These are phyloP conservation scores for Puccinia coronata DNA, from an alignment of 1,284 basidiomycete species.

Conservation along the genomic window DNA sequence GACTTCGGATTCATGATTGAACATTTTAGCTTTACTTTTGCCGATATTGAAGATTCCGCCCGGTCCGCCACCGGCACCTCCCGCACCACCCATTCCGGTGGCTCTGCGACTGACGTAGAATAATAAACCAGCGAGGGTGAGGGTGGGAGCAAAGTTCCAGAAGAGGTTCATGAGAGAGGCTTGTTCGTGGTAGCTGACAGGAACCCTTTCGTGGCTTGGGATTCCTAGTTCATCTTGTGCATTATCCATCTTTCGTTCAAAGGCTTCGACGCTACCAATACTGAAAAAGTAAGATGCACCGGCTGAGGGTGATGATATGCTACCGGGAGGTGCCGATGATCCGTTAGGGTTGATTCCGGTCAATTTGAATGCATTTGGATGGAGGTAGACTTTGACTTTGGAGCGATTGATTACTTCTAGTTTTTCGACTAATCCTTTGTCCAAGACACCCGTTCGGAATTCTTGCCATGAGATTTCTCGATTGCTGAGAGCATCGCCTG, in stretches of 20 bases:
- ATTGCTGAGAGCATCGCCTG: conserved; percentile 62
- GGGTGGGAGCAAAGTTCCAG: conserved; percentile 89
- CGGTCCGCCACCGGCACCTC: conserved; percentile 66
- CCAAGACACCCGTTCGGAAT: conserved; percentile 90
- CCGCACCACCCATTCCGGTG: conserved; percentile 53
- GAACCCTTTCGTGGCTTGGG: conserved; percentile 86
- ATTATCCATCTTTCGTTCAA: conserved; percentile 90
- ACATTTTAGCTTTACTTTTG: conserved; percentile 90
- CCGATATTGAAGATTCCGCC: conserved; percentile 97
- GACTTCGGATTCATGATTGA: conserved; percentile 96
- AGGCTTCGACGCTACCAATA: conserved; percentile 95
- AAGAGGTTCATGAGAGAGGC: conserved; percentile 79
- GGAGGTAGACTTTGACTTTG: conserved; percentile 82
- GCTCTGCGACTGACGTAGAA: conserved; percentile 85
- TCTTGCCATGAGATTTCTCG: conserved; percentile 98
- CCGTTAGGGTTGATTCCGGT: conserved; percentile 69
- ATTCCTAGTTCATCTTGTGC: conserved; percentile 91
- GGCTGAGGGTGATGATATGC: conserved; percentile 15
- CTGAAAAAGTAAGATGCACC: conserved; percentile 77
- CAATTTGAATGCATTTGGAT: conserved; percentile 70
- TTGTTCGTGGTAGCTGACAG: conserved; percentile 95
- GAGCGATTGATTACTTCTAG: conserved; percentile 89
- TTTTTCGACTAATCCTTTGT: conserved; percentile 93
- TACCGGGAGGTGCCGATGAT: conserved; percentile 55
- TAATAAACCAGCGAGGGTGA: conserved; percentile 85